These are phyloP conservation scores for Naganishia kalamii DNA, from an alignment of 768 basidiomycete genomes.

Conservation along the genomic window DNA sequence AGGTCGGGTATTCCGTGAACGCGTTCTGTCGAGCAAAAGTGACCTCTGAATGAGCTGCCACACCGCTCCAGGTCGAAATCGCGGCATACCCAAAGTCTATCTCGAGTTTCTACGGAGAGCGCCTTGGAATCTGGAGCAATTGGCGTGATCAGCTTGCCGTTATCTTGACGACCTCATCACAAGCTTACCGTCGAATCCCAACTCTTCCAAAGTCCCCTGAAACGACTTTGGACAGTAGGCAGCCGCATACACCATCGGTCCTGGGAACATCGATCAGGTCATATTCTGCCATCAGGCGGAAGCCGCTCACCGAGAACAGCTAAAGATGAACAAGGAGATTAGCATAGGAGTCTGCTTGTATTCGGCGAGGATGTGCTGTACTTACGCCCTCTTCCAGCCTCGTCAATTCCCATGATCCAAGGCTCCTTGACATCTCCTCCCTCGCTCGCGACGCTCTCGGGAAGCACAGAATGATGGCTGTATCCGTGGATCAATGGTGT, in stretches of 20 bases:
- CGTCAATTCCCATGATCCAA: slow-evolving; percentile 97
- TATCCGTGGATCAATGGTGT: slow-evolving; percentile 35
- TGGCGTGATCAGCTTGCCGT: background rate
- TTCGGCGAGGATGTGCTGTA: background rate
- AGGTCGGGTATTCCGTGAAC: slow-evolving; percentile 29
- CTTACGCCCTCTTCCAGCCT: slow-evolving; percentile 80
- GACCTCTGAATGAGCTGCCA: background rate
- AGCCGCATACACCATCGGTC: slow-evolving; percentile 87
- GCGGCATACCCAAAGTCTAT: slow-evolving; percentile 39
- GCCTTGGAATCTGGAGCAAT: slow-evolving; percentile 75
- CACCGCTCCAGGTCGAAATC: slow-evolving; percentile 66
- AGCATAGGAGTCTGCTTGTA: background rate
- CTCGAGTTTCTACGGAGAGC: slow-evolving; percentile 64
- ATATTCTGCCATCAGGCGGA: too few species aligned
- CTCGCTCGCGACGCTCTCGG: slow-evolving; percentile 10
- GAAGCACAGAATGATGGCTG: slow-evolving; percentile 37
- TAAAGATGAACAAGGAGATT: background rate
- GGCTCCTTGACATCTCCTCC: slow-evolving; percentile 46
- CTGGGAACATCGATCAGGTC: slow-evolving; percentile 26
- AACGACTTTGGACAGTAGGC: slow-evolving; percentile 84
- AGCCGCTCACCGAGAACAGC: slow-evolving; percentile 63
- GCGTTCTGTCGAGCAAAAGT: slow-evolving; percentile 18
- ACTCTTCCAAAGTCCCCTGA: slow-evolving; percentile 61
- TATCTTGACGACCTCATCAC: background rate
- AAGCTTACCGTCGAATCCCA: slow-evolving; percentile 81